Evolutionary conservation across 2,329 filamentous ascomycete genomes (phyloP), one percentile per base, ranked within the genome.

Genomic region (Pyrenophora teres): DNA sequence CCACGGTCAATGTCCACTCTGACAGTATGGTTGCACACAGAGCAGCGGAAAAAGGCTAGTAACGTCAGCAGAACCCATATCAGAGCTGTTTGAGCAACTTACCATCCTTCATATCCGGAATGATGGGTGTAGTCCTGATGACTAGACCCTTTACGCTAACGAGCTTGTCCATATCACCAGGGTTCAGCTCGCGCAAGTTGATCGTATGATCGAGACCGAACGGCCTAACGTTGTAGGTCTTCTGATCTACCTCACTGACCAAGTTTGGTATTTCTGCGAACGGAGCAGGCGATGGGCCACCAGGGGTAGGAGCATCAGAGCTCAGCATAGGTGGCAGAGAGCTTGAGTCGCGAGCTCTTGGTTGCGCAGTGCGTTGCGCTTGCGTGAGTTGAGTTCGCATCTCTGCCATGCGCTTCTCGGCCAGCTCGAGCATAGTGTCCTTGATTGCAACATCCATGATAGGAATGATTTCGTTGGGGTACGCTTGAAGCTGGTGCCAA

Each of bases 101-200:
- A 81, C 80, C 80, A 71, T 96, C 90, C 77, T 95, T 97, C 95
- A 99, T 99, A 67, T 99, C 94, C 0, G 94, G 94, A 59, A 99
- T 97, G 60, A 99, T 90, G 0, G 94, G 92, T 0, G 94, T 97
- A 3, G 94, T 89, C 56, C 94, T 87, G 67, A 99, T 99, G 54
- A 99, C 94, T 13, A 99, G 81, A 39, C 94, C 94, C 76, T 97
- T 99, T 75, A 99, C 87, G 60, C 88, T 90, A 60, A 99, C 88
- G 60, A 99, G 83, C 70, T 95, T 95, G 76, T 99, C 95, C 84
- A 97, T 96, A 69, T 97, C 91, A 83, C 89, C 89, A 4, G 94
- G 94, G 70, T 99, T 96, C 31, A 99, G 81, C 56, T 97, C 94
- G 75, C 94, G 86, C 78, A 99, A 82, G 65, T 99, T 99, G 60